Conservation (phyloP, 108 stramenopile species). For the Thalassiosira profunda region DNA sequence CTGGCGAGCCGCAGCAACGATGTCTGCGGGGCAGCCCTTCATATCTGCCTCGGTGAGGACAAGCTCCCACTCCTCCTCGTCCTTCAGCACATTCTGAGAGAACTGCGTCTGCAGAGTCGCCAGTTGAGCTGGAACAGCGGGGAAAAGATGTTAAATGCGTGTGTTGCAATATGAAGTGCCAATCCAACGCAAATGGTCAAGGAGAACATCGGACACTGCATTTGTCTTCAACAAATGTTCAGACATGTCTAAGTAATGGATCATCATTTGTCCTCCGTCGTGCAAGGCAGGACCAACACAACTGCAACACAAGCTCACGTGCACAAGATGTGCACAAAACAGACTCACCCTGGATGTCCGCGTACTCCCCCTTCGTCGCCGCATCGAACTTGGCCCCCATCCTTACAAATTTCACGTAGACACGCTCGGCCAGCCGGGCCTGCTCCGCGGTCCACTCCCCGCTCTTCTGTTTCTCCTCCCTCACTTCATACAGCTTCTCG, state of each 20-base stretch:
- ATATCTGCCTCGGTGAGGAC: slow-evolving; percentile 53
- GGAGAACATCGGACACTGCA: no score
- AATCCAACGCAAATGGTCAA: no score
- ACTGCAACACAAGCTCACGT: no score
- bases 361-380: slow-evolving; percentile 43
- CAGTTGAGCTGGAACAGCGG: slow-evolving; percentile 69
- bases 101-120: slow-evolving; percentile 65
- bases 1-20: slow-evolving; percentile 65
- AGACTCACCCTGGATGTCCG: slow-evolving; percentile 40
- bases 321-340: no score
- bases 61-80: slow-evolving; percentile 70
- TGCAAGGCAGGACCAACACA: no score
- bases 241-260: no score
- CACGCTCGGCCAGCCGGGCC: slow-evolving; percentile 53
- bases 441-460: slow-evolving; percentile 32
- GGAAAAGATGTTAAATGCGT: no score
- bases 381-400: slow-evolving; percentile 48
- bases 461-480: slow-evolving; percentile 5
- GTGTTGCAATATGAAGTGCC: no score
- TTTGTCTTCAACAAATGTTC: no score
- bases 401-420: slow-evolving; percentile 57
- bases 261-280: no score
- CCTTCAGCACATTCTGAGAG: slow-evolving; percentile 73
- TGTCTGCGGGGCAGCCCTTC: slow-evolving; percentile 59
- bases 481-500: slow-evolving; percentile 22